Evolutionary conservation across 768 basidiomycete genomes (phyloP), one percentile per base, ranked within the genome.

Genomic region (Termitomyces sp.): DNA sequence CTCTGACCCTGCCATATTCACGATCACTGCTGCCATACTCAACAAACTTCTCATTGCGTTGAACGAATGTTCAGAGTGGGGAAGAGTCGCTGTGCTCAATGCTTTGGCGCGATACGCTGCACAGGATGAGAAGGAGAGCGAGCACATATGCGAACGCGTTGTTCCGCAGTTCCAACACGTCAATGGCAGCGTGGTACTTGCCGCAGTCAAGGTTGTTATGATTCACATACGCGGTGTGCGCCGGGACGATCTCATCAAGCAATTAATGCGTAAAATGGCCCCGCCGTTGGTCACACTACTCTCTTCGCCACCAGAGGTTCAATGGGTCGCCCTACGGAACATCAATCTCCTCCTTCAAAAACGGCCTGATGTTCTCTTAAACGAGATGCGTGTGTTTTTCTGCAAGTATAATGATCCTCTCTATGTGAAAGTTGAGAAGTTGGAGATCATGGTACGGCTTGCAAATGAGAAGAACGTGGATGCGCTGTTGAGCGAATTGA

Each of bases 361-460:
- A 67, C 86, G 93, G 4, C 74, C 92, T 2, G 94, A 94, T 60
- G 79, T 97, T 57, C 82, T 99, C 9, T 83, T 88, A 7, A 97
- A 91, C 71, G 96, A 99, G 71, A 95, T 99, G 92, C 83, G 95
- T 45, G 97, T 99, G 19, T 99, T 99, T 71, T 99, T 98, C 78
- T 98, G 96, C 85, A 99, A 99, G 71, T 98, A 99, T 74, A 98
- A 98, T 66, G 96, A 99, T 67, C 96, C 96, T 5, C 75, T 96
- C n/a, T 99, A 98, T 66, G 95, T 98, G 69, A 99, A 99, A 71
- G 84, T 98, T 52, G 97, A 98, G 71, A 98, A 99, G 72, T 74
- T 99, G 62, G 97, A 98, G 64, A 97, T 98, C 68, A 99, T 99
- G 97, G 91, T 98, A 50, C 80, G 93, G 54, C 75, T 99, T 55